Evolutionary conservation across 768 basidiomycete genomes (phyloP).

Genomic region (Lactarius vividus): DNA sequence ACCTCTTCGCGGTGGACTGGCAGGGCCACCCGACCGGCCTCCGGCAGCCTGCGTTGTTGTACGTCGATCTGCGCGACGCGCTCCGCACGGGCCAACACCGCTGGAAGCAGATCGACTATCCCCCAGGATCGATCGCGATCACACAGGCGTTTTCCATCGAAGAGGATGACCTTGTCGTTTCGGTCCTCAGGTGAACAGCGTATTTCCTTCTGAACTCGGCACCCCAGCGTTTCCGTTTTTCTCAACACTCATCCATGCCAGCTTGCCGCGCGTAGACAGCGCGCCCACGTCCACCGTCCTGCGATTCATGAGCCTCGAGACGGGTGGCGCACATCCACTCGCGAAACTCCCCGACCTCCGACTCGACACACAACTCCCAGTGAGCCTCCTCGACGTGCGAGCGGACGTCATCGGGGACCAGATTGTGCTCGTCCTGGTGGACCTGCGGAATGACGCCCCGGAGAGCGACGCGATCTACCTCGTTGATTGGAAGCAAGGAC

Average conservation of each 20-base stretch:
- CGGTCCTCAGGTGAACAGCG: constrained; percentile 18
- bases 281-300: constrained; percentile 1
- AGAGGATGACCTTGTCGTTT: constrained; percentile 23
- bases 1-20: constrained; percentile 19
- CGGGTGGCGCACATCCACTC: constrained; percentile 4
- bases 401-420: constrained; percentile 6
- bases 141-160: constrained; percentile 18
- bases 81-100: constrained; percentile 3
- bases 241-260: neutral
- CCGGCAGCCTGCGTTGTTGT: constrained; percentile 9
- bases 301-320: constrained; percentile 20
- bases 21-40: constrained; percentile 1
- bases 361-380: constrained; percentile 12
- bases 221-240: neutral
- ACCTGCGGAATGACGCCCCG: neutral
- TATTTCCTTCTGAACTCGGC: too few relatives aligned
- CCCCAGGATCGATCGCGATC: constrained; percentile 13
- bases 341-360: constrained; percentile 7
- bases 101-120: constrained; percentile 22
- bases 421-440: constrained; percentile 3
- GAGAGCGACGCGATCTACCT: constrained; percentile 3
- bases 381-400: constrained; percentile 10
- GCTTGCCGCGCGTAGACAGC: neutral
- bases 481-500: constrained; percentile 13
- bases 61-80: constrained; percentile 19